A percentile compares a stretch with the other conserved stretches of the same genome.
Conservation (phyloP, 306 rosid genomes). For the Glycine tomentella region DNA sequence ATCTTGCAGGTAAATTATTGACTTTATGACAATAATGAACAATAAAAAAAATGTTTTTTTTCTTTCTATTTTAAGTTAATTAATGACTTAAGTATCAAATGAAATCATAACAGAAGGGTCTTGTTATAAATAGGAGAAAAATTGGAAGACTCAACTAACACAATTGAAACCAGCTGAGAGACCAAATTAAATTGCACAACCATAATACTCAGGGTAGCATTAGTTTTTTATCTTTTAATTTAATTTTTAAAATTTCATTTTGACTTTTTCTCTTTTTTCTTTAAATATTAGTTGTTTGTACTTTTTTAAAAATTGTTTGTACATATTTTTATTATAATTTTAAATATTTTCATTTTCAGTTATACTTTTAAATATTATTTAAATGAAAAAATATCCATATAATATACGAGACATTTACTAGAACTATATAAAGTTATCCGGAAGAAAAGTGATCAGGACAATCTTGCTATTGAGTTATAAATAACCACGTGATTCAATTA, state of each 20-base stretch:
- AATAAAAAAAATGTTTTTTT: not conserved
- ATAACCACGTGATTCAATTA: slow-evolving; percentile 3
- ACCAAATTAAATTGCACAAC: no score
- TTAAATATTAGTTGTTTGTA: not conserved
- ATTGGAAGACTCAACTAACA: not conserved
- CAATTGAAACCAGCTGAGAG: no score
- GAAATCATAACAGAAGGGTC: not conserved
- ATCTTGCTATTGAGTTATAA: not conserved
- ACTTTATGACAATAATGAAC: not conserved
- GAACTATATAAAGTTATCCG: not conserved
- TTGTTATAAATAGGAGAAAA: not conserved
- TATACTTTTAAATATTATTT: not conserved
- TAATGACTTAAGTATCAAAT: not conserved
- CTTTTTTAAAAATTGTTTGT: not conserved
- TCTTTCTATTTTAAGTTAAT: not conserved
- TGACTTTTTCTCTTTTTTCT: not conserved
- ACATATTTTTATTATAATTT: not conserved
- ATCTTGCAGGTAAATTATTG: not conserved
- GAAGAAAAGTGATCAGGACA: not conserved
- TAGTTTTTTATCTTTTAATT: not conserved
- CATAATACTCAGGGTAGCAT: no score
- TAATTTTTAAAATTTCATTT: not conserved
- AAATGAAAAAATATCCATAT: not conserved
- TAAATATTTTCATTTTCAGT: not conserved
- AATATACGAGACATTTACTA: not conserved